These are phyloP conservation scores for Nepenthes alata DNA, from an alignment of 179 eudicot species.

Conservation along the genomic window DNA sequence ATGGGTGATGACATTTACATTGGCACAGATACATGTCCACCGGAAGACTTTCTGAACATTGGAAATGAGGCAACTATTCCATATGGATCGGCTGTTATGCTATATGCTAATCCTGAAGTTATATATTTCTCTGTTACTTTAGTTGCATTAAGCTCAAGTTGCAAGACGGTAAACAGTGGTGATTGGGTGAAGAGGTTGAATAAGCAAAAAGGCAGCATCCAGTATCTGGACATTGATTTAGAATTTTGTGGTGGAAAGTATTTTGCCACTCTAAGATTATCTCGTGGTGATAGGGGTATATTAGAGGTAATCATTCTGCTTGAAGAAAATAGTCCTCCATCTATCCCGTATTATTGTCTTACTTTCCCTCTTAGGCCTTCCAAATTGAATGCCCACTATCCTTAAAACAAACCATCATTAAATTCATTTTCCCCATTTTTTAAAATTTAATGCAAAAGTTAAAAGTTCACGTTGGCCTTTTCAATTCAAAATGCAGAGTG, in stretches of 20 bases:
- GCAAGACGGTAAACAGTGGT: conserved; percentile 79
- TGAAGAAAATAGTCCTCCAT: neutral
- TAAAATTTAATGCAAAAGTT: too few relatives aligned
- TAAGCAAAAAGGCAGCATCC: conserved; percentile 59
- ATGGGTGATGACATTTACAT: neutral
- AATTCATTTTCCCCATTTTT: too few relatives aligned
- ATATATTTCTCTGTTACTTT: conserved; percentile 59
- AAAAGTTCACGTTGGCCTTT: too few relatives aligned
- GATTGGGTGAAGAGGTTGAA: conserved; percentile 79
- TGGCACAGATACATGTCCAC: conserved; percentile 46
- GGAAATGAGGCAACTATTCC: conserved; percentile 60
- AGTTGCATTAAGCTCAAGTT: conserved; percentile 53
- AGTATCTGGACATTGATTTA: conserved; percentile 64
- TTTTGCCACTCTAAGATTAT: conserved; percentile 69
- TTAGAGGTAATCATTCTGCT: conserved; percentile 53
- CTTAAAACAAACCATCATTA: too few relatives aligned
- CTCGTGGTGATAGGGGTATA: conserved; percentile 66
- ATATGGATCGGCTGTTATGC: conserved; percentile 49
- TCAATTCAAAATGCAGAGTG: too few relatives aligned
- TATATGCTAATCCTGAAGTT: conserved; percentile 74
- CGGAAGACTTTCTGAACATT: conserved; percentile 25
- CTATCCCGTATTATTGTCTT: neutral
- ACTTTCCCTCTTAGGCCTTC: neutral
- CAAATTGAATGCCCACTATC: too few relatives aligned
- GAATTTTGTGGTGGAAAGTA: conserved; percentile 73